phyloP scores from a whole-genome alignment of 2,329 filamentous ascomycete genomes.

The Cercospora brassicicola region DNA sequence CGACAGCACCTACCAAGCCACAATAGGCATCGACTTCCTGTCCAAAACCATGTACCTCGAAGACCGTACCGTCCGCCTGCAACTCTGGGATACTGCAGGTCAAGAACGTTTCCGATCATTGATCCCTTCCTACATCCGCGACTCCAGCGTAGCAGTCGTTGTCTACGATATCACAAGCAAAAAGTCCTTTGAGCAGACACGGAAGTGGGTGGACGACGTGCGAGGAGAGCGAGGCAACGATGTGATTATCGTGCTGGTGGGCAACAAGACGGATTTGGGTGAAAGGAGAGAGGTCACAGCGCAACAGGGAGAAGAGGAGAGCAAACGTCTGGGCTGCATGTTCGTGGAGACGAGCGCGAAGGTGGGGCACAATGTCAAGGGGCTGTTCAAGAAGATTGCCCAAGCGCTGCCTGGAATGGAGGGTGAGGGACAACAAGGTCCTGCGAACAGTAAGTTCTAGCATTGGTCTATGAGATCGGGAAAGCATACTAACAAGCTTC shows the following conservation, averaged over 20 bases:
- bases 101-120: conserved; percentile 96
- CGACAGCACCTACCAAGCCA: conserved; percentile 99
- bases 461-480: neutral
- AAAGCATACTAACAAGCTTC: conserved; percentile 22
- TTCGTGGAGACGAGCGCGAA: conserved; percentile 99
- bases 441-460: conserved; percentile 70
- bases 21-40: conserved; percentile 98
- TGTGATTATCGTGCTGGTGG: conserved; percentile 96
- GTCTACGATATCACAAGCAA: conserved; percentile 86
- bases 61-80: conserved; percentile 93
- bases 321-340: conserved; percentile 96
- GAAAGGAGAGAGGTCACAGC: conserved; percentile 98
- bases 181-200: conserved; percentile 98
- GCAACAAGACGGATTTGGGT: conserved; percentile 98
- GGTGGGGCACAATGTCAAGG: conserved; percentile 96
- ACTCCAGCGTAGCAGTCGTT: conserved; percentile 95
- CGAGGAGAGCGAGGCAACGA: conserved; percentile 95
- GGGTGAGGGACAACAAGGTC: conserved; percentile 74
- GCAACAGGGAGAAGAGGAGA: conserved; percentile 94
- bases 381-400: conserved; percentile 94
- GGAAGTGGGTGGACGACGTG: conserved; percentile 99
- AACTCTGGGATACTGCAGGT: conserved; percentile 97
- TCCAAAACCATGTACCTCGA: conserved; percentile 99
- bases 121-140: conserved; percentile 97
- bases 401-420: conserved; percentile 98